phyloP scores from a whole-genome alignment of 192 early-diverging fungal genomes.

The Entomortierella beljakovae region DNA sequence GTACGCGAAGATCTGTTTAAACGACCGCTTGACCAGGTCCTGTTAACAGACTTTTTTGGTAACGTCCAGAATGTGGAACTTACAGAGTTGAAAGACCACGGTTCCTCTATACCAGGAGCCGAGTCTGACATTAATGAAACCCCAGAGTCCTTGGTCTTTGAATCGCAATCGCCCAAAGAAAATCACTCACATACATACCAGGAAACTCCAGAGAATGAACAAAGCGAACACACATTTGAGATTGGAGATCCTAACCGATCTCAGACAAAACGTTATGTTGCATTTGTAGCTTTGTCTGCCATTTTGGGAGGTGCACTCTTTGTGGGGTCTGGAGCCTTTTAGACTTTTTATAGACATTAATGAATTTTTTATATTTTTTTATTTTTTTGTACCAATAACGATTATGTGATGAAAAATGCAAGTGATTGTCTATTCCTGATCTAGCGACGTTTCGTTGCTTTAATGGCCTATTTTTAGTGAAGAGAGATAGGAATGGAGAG shows the following conservation, averaged over 20 bases:
- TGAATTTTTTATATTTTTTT: neutral
- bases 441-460: conserved; percentile 49
- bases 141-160: conserved; percentile 1
- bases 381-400: too few species aligned
- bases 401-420: conserved; percentile 41
- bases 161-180: neutral
- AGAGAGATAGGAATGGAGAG: neutral
- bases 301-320: conserved; percentile 28
- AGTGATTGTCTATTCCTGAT: conserved; percentile 3
- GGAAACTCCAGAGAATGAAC: neutral
- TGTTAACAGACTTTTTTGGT: conserved; percentile 97
- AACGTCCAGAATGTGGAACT: conserved; percentile 92
- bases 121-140: neutral
- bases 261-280: conserved; percentile 33
- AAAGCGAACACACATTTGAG: conserved; percentile 39
- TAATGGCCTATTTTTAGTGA: conserved; percentile 23
- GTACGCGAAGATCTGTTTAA: conserved; percentile 87
- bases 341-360: neutral
- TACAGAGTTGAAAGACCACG: conserved; percentile 57
- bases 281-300: conserved; percentile 16
- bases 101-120: neutral
- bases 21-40: conserved; percentile 81
- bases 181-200: neutral
- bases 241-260: conserved; percentile 39
- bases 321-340: conserved; percentile 17